Conservation (phyloP, 345 rosid genomes). For the Citrus inodora region DNA sequence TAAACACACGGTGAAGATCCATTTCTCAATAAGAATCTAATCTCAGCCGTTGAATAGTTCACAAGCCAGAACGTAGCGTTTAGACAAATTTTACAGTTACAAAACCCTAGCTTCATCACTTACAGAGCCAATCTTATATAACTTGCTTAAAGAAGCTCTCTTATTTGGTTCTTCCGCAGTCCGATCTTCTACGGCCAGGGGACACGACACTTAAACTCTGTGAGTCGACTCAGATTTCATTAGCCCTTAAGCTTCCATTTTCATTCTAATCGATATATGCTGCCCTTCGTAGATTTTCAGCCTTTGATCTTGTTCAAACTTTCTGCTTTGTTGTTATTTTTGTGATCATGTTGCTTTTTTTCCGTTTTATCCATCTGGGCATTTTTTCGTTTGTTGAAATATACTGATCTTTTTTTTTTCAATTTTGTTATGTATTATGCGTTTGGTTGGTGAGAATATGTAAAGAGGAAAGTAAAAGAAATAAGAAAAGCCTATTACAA, state of each 20-base stretch:
- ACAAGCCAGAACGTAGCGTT: background rate
- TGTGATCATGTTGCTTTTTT: background rate
- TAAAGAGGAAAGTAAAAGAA: background rate
- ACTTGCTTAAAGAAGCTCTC: background rate
- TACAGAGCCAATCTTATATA: background rate
- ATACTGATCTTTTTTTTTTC: background rate
- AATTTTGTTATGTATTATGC: background rate
- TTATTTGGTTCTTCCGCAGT: background rate
- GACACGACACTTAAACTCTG: background rate
- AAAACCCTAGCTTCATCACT: constrained; percentile 11
- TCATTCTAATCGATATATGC: background rate
- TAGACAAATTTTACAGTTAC: background rate
- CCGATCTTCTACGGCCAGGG: background rate
- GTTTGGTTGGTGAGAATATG: background rate
- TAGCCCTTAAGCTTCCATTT: background rate
- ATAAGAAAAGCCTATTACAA: background rate
- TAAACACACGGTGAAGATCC: background rate
- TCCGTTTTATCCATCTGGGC: background rate
- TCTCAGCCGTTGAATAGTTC: background rate
- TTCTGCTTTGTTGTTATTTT: background rate
- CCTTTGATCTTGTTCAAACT: background rate
- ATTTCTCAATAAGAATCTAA: background rate
- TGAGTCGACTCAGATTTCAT: background rate
- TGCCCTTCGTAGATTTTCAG: background rate
- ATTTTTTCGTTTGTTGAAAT: background rate